A percentile compares a stretch with the other conserved stretches of the same genome.
Conservation (phyloP, 1,284 basidiomycete species). For the Trichosporon ovoides region DNA sequence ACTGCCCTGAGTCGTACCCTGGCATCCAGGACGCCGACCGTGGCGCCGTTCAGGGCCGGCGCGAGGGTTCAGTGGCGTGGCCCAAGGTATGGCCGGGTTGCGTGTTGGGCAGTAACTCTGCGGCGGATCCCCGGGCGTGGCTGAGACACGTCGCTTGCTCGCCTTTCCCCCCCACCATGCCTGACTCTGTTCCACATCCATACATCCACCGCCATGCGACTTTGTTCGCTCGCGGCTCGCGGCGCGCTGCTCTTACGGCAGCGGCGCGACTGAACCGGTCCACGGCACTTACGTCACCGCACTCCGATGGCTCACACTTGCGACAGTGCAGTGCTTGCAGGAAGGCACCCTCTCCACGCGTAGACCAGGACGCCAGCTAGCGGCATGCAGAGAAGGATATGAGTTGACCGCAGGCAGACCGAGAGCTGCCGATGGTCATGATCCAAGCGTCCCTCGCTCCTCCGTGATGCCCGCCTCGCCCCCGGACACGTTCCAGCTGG, state of each 20-base stretch:
- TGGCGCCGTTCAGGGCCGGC: too few species aligned
- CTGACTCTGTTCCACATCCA: neutral
- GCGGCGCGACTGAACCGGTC: constrained; percentile 7
- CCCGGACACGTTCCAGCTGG: neutral
- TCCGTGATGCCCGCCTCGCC: neutral
- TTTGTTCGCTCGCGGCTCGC: neutral
- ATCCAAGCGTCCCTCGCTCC: neutral
- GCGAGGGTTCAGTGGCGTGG: too few species aligned
- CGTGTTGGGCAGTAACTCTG: neutral
- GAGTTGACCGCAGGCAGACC: too few species aligned
- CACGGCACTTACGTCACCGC: constrained; percentile 18
- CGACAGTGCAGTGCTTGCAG: neutral
- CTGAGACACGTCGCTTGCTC: constrained; percentile 17
- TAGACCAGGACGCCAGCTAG: too few species aligned
- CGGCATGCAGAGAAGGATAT: too few species aligned
- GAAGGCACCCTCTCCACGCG: neutral
- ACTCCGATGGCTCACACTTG: constrained; percentile 8
- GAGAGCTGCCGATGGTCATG: too few species aligned
- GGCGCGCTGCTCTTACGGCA: constrained; percentile 10
- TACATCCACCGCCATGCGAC: too few species aligned
- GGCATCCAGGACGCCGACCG: too few species aligned
- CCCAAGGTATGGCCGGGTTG: neutral
- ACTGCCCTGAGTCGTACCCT: too few species aligned
- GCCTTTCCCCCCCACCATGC: neutral
- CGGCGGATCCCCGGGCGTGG: constrained; percentile 12